Evolutionary conservation across 2,329 filamentous ascomycete species (phyloP).

Genomic region (Lasiodiplodia citricola): DNA sequence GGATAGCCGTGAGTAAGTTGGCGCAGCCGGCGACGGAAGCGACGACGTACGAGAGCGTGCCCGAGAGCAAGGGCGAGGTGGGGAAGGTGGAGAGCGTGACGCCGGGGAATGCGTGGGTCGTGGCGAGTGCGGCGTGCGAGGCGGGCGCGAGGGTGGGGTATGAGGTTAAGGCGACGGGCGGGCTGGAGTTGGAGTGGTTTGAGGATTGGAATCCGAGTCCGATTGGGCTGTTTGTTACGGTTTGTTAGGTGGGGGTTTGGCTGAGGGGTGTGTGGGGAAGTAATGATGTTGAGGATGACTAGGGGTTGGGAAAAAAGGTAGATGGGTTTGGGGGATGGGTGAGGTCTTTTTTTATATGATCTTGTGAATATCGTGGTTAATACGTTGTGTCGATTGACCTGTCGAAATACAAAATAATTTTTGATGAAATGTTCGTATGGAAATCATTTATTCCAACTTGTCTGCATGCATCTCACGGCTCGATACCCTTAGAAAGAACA

Average conservation of each 20-base stretch:
- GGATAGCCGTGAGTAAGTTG: slow-evolving; percentile 59
- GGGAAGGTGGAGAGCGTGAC: slow-evolving; percentile 47
- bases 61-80: slow-evolving; percentile 34
- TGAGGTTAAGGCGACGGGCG: slow-evolving; percentile 57
- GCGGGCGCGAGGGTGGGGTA: slow-evolving; percentile 59
- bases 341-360: too few species aligned
- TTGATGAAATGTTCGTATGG: too few species aligned
- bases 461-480: too few species aligned
- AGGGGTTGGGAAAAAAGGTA: not conserved
- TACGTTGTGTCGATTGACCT: too few species aligned
- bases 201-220: slow-evolving; percentile 65
- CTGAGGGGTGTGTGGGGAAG: not conserved
- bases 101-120: slow-evolving; percentile 61
- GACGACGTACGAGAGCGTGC: slow-evolving; percentile 62
- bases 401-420: too few species aligned
- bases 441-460: too few species aligned
- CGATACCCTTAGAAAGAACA: too few species aligned
- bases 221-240: slow-evolving; percentile 41
- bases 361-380: too few species aligned
- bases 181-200: slow-evolving; percentile 64
- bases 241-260: not conserved
- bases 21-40: slow-evolving; percentile 49
- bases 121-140: slow-evolving; percentile 61
- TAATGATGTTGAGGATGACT: not conserved
- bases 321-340: not conserved